Base-by-base conservation (phyloP, 352 stramenopile species). In the Globisporangium lucens region DNA sequence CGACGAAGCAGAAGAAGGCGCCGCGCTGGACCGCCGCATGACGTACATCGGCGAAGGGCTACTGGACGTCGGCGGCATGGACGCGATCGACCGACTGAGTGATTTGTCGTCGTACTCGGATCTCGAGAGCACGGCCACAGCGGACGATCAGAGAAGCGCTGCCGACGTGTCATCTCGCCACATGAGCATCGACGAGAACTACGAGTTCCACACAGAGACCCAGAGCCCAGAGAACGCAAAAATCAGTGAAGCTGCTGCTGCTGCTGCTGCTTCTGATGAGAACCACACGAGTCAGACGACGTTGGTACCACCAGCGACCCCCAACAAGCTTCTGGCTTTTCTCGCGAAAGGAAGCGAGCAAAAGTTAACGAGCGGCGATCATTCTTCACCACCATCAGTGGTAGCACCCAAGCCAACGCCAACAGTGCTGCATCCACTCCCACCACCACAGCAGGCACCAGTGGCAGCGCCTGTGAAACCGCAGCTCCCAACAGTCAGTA, bases 31-130 rank as follows among this genome's bases (percentile, higher is more conserved):
- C 17, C 77, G 78, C 13, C 75, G 80, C 27, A 74, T 87, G 74
- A 89, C 80, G 65, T 91, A 80, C 77, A 85, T 92, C 58, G 82
- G 83, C 56, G 83, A 92, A 63, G 83, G 83, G 0, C 70, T 90
- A 4, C 68, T 87, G 20, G 80, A 77, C 22, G 22, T 65, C 46
- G 79, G 77, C 20, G 71, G 81, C 61, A 73, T 87, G 65, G 73
- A 76, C 33, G 79, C 79, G 17, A 81, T 87, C 56, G 75, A 90
- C 62, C 80, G 76, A 30, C 73, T 86, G 55, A 81, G 75, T 38
- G 76, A 87, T 63, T 46, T 86, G 36, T 67, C 70, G 12, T 63
- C 68, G 9, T 75, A 75, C 61, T 61, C 70, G 10, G 74, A 78
- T 24, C 67, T 81, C 29, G 73, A 75, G 30, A 71, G 20, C 12